Evolutionary conservation across 306 rosid genomes (phyloP), one percentile per base, ranked within the genome.

Genomic region (Nissolia schottii): DNA sequence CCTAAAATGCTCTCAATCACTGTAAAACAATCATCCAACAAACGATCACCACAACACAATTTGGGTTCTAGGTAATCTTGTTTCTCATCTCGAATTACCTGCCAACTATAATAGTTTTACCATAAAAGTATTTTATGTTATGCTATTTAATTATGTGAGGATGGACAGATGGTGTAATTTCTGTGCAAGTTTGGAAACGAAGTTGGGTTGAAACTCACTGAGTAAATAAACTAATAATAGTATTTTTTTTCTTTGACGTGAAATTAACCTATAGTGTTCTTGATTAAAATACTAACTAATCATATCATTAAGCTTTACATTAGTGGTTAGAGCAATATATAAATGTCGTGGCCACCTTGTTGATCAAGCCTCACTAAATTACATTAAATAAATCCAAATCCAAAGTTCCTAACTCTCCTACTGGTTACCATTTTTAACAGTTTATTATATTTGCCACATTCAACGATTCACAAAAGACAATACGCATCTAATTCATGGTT

Each of bases 401-500:
- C 19, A 37, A 37, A 23, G 29, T 62, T 38, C 51, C 12, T 13
- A 43, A 45, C 28, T 13, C 14, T 28, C 48, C 38, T 61, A 9
- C 19, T 73, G 78, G 78, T 32, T 73, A 23, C 43, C 6, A 61
- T 0, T 73, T 28, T 51, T 38, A 28, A 1, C 19, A 77, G 5
- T 18, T 54, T 71, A 54, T 54, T 71, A 31, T 64, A 62, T 32
- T 53, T n/a, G 31, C 46, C 14, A 10, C 24, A 0, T 37, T 59
- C 12, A 29, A 63, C 11, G 6, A 15, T 8, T 27, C 37, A 71
- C 27, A 65, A 27, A 12, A 6, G 19, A 1, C n/a, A 27, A 46
- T 35, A 27, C 23, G 25, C 10, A 65, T 58, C 75, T 18, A 73
- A 65, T 58, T 65, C 65, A 4, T 14, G 75, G 79, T 37, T 57